Evolutionary conservation across 2,329 filamentous ascomycete genomes (phyloP), one percentile per base, ranked within the genome.

Genomic region (Penicillium sp.): DNA sequence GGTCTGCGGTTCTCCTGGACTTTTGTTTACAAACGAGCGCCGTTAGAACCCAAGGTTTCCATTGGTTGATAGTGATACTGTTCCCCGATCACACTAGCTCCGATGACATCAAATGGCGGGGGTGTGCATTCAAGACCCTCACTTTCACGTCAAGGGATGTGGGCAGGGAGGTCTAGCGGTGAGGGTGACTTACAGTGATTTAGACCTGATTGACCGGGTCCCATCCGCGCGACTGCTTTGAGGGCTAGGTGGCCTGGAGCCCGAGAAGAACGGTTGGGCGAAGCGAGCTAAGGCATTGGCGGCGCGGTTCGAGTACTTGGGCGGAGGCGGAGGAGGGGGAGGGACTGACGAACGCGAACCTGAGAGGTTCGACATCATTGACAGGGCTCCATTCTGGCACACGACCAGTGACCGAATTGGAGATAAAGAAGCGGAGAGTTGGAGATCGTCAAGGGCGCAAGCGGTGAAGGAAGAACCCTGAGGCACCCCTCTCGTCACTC

Each of bases 181-280:
- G 58, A 58, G 53, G 51, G 50, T 50, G 54, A 63, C 66, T 64
- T 73, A 76, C 74, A 74, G 66, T 54, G 73, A 75, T 64, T 68
- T 72, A 36, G 73, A 70, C 60, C 68, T 69, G 57, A 68, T 66
- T 55, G 67, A 64, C 45, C 69, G 69, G 55, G 66, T 59, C 49
- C 63, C 61, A 64, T 65, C 62, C 48, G 62, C 53, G 42, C 62
- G 57, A 55, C 50, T 57, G 48, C 74, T 72, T 63, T 81, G 78
- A 54, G 79, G 77, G 66, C 79, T 83, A 41, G 81, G 76, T 32
- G 81, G 80, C 44, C 81, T 75, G 57, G 80, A 81, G 61, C 75
- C 79, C 52, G 80, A 81, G 53, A 79, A 76, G 67, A 83, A 80
- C 18, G 80, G 79, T 65, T 82, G 80, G 45, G 79, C 79, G 59